Evolutionary conservation across 345 rosid species (phyloP).

Genomic region (Citrus maxima): DNA sequence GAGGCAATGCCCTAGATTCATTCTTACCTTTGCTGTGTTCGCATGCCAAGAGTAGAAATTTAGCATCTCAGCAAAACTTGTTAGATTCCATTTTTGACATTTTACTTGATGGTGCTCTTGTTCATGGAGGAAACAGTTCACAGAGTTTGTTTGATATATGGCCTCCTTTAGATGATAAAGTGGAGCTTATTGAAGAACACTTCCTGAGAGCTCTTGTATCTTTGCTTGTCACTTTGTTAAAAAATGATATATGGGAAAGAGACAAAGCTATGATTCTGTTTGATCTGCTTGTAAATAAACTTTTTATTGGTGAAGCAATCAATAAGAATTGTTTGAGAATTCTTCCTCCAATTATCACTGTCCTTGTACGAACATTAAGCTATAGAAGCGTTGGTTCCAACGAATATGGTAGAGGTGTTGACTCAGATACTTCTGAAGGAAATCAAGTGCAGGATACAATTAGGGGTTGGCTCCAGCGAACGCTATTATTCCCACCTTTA

Average conservation of each 20-base stretch:
- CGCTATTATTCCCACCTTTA: conserved; percentile 71
- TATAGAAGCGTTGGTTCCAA: conserved; percentile 26
- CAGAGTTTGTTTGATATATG: conserved; percentile 36
- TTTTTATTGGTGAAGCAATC: conserved; percentile 66
- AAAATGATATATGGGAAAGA: conserved; percentile 59
- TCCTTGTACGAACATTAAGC: conserved; percentile 50
- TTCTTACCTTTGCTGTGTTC: conserved; percentile 64
- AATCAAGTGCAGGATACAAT: conserved; percentile 41
- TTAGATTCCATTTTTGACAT: conserved; percentile 67
- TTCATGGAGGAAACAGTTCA: conserved; percentile 44
- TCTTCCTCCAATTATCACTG: conserved; percentile 56
- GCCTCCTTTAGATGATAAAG: conserved; percentile 38
- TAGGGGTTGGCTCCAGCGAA: conserved; percentile 67
- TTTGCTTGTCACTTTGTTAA: conserved; percentile 57
- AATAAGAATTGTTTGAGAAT: conserved; percentile 65
- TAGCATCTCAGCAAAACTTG: conserved; percentile 29
- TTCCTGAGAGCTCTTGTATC: conserved; percentile 79
- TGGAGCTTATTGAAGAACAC: conserved; percentile 62
- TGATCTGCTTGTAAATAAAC: conserved; percentile 57
- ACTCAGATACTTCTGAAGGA: conserved; percentile 26
- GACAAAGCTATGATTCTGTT: conserved; percentile 64
- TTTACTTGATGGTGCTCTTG: conserved; percentile 80
- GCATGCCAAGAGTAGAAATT: conserved; percentile 43
- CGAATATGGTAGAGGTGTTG: conserved; percentile 24
- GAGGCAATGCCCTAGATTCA: conserved; percentile 65